These are phyloP conservation scores for Lolium perenne DNA, from an alignment of 176 grass and related monocot genomes.

Conservation along the genomic window DNA sequence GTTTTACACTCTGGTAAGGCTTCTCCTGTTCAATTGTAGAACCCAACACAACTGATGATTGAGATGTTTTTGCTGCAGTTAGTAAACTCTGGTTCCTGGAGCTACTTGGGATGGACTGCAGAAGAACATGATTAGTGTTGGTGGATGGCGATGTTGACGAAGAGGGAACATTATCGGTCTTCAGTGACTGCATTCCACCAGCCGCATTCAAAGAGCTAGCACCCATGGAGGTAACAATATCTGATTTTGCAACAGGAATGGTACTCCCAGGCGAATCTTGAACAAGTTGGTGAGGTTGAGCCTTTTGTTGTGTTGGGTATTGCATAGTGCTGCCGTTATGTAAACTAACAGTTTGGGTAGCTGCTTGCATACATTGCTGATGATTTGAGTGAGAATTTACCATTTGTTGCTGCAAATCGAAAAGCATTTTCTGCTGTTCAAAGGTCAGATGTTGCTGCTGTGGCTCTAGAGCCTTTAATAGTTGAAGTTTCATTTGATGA, in stretches of 20 bases:
- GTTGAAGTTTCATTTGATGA: slow-evolving; percentile 68
- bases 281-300: slow-evolving; percentile 50
- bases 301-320: slow-evolving; percentile 45
- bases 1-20: slow-evolving; percentile 43
- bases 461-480: slow-evolving; percentile 58
- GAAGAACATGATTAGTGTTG: slow-evolving; percentile 52
- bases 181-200: slow-evolving; percentile 44
- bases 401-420: slow-evolving; percentile 63
- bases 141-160: slow-evolving; percentile 62
- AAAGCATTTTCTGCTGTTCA: slow-evolving; percentile 69
- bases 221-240: slow-evolving; percentile 48
- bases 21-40: slow-evolving; percentile 50
- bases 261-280: slow-evolving; percentile 38
- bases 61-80: slow-evolving; percentile 57
- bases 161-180: slow-evolving; percentile 53
- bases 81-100: slow-evolving; percentile 47
- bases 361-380: slow-evolving; percentile 50
- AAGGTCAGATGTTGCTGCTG: slow-evolving; percentile 54
- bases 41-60: slow-evolving; percentile 58
- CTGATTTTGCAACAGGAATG: slow-evolving; percentile 47
- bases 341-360: slow-evolving; percentile 39
- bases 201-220: slow-evolving; percentile 47
- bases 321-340: slow-evolving; percentile 46
- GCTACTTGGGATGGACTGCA: slow-evolving; percentile 54
- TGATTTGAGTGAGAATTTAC: slow-evolving; percentile 50